Percentiles rank a stretch among this genome's conserved stretches.
Evolutionary conservation across 352 stramenopile genomes (phyloP).

Genomic region (Phytopythium mirpurense): DNA sequence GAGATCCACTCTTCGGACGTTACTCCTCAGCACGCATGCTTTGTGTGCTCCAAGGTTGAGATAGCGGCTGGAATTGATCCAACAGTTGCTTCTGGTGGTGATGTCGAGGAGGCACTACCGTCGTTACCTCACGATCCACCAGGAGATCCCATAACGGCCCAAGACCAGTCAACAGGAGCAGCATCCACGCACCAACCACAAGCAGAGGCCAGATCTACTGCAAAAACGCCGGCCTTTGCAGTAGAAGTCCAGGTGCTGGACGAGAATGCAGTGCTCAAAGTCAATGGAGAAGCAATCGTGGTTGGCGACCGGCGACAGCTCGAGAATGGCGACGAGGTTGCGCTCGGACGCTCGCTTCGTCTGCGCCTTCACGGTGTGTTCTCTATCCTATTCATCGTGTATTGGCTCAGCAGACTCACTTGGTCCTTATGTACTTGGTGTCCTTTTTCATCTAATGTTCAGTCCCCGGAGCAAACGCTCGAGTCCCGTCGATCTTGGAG

Average conservation of each 20-base stretch:
- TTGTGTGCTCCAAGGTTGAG: neutral
- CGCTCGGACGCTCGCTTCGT: constrained; percentile 28
- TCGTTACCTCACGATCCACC: neutral
- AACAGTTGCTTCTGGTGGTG: neutral
- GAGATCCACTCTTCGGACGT: neutral
- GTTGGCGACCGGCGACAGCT: constrained; percentile 15
- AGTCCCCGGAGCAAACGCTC: neutral
- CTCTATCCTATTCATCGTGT: neutral
- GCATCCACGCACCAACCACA: neutral
- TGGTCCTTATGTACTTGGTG: neutral
- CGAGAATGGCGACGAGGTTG: constrained; percentile 43
- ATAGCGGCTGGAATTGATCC: too few species aligned
- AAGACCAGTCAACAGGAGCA: neutral
- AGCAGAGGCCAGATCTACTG: neutral
- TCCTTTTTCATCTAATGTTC: neutral
- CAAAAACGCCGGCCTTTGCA: neutral
- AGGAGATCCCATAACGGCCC: neutral
- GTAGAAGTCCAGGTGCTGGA: constrained; percentile 34
- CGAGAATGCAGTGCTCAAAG: constrained; percentile 21
- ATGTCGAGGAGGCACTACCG: neutral
- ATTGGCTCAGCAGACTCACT: neutral
- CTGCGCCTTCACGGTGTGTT: constrained; percentile 45
- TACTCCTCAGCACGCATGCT: constrained; percentile 1
- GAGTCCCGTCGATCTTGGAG: neutral
- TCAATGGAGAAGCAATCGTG: constrained; percentile 31